Base-by-base conservation (phyloP, 805 yeast genomes). In the Wickerhamomyces hampshirensis region DNA sequence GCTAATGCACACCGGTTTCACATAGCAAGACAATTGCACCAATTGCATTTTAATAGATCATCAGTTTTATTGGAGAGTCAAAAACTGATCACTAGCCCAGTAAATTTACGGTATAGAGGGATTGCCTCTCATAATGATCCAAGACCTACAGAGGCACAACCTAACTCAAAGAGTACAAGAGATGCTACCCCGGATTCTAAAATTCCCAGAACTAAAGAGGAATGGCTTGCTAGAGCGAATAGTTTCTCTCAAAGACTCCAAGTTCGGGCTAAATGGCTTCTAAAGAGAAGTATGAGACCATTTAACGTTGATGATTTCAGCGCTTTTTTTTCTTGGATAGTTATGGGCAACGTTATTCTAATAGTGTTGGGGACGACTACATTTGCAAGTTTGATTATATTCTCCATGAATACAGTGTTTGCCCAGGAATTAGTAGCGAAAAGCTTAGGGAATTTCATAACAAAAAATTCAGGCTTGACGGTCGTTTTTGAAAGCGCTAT, bases 401-500 rank as follows among this genome's bases (percentile, higher is more conserved):
- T 81, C 58, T 69, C 89, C 4, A 62, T 84, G 56, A 88, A 89
- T 36, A 64, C 69, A 4, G 68, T 65, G 2, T 56, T 63, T 42
- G 67, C 68, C 0, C 70, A 91, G 55, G 96, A 91, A 51, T 73
- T 79, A 35, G 80, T 91, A 19, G 97, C 97, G 1, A 68, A 80
- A 31, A 69, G 73, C 47, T 67, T 89, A 21, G 98, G 98, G 8
- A 84, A 84, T 51, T 62, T 84, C 39, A 73, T 93, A 38, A 89
- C 98, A 5, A 74, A 74, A 42, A 93, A 88, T 53, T 78, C 94
- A 2, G 84, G 86, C 8, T 62, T 89, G 43, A 76, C 82, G 0
- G 96, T 93, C 7, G 79, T 85, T 0, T 93, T 93, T 53, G 98
- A 91, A 56, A 81, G 77, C 56, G 98, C 98, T 1, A 84, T 91